Percentiles rank a stretch among this genome's conserved stretches.
These are phyloP conservation scores for Talaromyces sp. DNA, from an alignment of 2,329 filamentous ascomycete species.

Conservation along the genomic window DNA sequence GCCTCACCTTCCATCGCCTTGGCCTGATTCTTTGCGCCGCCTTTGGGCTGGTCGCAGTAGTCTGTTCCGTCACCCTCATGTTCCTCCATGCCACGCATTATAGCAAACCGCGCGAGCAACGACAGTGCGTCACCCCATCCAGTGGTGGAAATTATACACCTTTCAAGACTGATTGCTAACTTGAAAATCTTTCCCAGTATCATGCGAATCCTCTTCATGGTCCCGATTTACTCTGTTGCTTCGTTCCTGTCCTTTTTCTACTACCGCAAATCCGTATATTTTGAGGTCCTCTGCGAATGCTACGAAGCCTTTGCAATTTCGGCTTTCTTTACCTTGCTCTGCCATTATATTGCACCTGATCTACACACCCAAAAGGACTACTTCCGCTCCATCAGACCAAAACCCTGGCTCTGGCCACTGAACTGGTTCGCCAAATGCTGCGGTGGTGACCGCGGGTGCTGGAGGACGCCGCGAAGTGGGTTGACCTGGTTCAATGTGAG, in stretches of 20 bases:
- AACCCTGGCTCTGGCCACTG: slow-evolving; percentile 71
- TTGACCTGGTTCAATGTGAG: slow-evolving; percentile 80
- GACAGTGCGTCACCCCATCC: slow-evolving; percentile 42
- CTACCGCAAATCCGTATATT: slow-evolving; percentile 76
- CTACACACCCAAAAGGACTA: slow-evolving; percentile 77
- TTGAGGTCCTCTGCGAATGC: slow-evolving; percentile 73
- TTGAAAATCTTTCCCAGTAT: slow-evolving; percentile 48
- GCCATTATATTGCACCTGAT: slow-evolving; percentile 71
- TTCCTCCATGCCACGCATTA: slow-evolving; percentile 57
- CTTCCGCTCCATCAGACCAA: slow-evolving; percentile 64
- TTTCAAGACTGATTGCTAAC: not conserved
- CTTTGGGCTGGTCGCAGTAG: slow-evolving; percentile 49
- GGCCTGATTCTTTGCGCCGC: slow-evolving; percentile 50
- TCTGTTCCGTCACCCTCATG: slow-evolving; percentile 51
- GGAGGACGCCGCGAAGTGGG: slow-evolving; percentile 72
- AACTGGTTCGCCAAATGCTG: slow-evolving; percentile 66
- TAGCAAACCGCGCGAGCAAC: slow-evolving; percentile 55
- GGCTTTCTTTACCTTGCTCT: slow-evolving; percentile 78
- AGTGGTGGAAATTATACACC: not conserved
- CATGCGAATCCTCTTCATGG: slow-evolving; percentile 83
- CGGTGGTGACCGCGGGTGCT: slow-evolving; percentile 62
- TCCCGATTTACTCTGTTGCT: slow-evolving; percentile 72
- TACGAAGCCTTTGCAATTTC: slow-evolving; percentile 87
- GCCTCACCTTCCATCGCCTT: slow-evolving; percentile 53
- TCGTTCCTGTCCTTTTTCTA: slow-evolving; percentile 68